Conservation (phyloP, 495 filamentous ascomycete genomes). For the Niebla homalea region DNA sequence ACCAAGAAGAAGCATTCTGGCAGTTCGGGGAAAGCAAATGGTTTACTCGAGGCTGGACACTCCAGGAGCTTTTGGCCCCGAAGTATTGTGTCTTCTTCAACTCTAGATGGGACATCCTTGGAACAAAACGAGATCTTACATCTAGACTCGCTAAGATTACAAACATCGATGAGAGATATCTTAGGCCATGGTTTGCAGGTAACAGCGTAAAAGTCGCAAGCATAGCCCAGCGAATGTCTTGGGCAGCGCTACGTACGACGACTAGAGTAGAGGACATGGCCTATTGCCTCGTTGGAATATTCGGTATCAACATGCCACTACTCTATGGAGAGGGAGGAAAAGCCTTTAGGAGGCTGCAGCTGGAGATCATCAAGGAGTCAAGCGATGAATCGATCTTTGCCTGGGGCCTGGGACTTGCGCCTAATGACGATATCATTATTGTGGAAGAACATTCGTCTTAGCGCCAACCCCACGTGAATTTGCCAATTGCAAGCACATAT, state of each 20-base stretch:
- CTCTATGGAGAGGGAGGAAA: constrained; percentile 20
- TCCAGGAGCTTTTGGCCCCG: constrained; percentile 33
- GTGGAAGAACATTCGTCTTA: constrained; percentile 4
- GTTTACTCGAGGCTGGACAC: constrained; percentile 33
- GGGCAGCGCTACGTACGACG: constrained; percentile 17
- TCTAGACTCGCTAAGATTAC: constrained; percentile 15
- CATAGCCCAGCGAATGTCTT: constrained; percentile 18
- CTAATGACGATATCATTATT: constrained; percentile 17
- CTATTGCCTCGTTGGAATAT: constrained; percentile 20
- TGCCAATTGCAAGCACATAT: not conserved
- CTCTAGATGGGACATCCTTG: constrained; percentile 18
- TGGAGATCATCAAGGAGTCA: constrained; percentile 19
- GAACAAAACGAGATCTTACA: constrained; percentile 12
- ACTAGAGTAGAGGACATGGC: constrained; percentile 17
- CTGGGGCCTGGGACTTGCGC: constrained; percentile 2
- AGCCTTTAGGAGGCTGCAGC: constrained; percentile 19
- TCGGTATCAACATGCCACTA: constrained; percentile 20
- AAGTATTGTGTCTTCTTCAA: constrained; percentile 22
- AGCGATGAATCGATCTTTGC: constrained; percentile 19
- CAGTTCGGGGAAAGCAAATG: constrained; percentile 24
- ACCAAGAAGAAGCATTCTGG: not conserved
- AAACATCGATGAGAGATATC: constrained; percentile 5
- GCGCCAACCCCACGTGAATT: not conserved
- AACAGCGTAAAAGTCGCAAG: not conserved
- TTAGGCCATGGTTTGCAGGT: too few species aligned